Conservation (phyloP, 305 asterid species). For the Fraxinus ornus region DNA sequence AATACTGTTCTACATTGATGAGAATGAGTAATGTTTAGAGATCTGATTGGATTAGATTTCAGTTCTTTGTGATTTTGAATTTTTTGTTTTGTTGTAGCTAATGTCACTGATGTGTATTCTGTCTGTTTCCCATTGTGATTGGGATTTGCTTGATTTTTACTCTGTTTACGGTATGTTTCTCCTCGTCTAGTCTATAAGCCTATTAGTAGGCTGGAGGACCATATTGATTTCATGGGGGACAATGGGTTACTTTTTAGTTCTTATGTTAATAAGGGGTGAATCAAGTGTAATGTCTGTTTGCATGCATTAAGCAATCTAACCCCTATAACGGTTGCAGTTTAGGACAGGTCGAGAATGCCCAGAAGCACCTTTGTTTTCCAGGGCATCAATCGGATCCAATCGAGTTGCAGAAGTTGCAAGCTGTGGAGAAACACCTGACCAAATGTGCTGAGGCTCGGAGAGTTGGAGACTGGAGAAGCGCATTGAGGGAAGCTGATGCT, state of each 20-base stretch:
- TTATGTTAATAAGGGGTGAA: background rate
- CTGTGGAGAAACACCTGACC: constrained; percentile 58
- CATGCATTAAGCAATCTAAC: constrained; percentile 40
- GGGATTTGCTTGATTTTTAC: constrained; percentile 23
- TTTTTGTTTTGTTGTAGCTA: constrained; percentile 35
- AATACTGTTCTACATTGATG: constrained; percentile 23
- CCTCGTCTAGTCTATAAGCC: constrained; percentile 16
- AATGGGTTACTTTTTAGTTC: background rate
- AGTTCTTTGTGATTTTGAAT: constrained; percentile 23
- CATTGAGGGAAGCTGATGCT: constrained; percentile 64
- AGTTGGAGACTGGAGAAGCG: constrained; percentile 65
- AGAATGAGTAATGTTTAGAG: constrained; percentile 25
- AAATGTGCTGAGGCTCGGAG: constrained; percentile 64
- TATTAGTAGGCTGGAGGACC: constrained; percentile 21
- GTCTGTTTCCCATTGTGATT: constrained; percentile 21
- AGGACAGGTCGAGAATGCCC: constrained; percentile 89
- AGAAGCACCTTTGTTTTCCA: constrained; percentile 64
- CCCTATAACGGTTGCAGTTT: constrained; percentile 60
- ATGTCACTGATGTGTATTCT: constrained; percentile 27
- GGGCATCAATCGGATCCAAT: constrained; percentile 59
- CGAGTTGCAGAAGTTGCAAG: constrained; percentile 70
- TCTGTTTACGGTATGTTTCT: constrained; percentile 25
- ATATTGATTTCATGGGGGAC: constrained; percentile 15
- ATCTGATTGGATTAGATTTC: constrained; percentile 33
- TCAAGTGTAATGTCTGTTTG: background rate